phyloP scores from a whole-genome alignment of 345 rosid species.

The Diplotaxis tenuifolia region DNA sequence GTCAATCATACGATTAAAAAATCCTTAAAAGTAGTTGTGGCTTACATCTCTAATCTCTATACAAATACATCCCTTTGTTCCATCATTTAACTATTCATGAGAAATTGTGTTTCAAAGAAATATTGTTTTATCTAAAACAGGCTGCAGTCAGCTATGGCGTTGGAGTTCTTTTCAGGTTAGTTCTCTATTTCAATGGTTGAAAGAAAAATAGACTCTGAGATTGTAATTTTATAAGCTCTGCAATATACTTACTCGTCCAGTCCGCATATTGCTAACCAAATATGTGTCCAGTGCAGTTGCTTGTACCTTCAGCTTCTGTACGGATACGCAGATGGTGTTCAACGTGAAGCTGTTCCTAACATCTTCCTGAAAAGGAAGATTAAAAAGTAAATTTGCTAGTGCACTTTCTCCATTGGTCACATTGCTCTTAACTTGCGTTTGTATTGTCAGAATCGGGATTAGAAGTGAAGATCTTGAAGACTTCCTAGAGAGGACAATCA shows the following conservation, averaged over 20 bases:
- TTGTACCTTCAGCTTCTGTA: conserved; percentile 89
- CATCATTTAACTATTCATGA: too few relatives aligned
- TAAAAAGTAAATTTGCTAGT: conserved; percentile 53
- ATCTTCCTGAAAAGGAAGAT: conserved; percentile 65
- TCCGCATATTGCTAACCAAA: conserved; percentile 29
- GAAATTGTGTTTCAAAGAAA: neutral
- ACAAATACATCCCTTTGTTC: too few relatives aligned
- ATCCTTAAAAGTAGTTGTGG: neutral
- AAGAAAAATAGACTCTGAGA: neutral
- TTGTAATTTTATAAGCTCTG: neutral
- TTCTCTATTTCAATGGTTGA: conserved; percentile 7
- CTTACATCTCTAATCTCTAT: neutral
- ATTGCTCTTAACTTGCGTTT: conserved; percentile 9
- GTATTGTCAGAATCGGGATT: conserved; percentile 63
- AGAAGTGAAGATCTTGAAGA: conserved; percentile 76
- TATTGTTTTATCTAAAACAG: conserved; percentile 41
- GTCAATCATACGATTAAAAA: neutral
- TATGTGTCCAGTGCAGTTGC: conserved; percentile 64
- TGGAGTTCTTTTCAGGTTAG: conserved; percentile 84
- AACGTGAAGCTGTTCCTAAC: conserved; percentile 69
- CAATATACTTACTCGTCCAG: neutral
- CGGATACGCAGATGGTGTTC: conserved; percentile 62
- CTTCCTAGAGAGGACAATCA: conserved; percentile 57
- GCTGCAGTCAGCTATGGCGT: conserved; percentile 83
- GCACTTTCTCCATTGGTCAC: neutral